Evolutionary conservation across 2,329 filamentous ascomycete species (phyloP), one percentile per base, ranked within the genome.

Genomic region (Tricladium varicosporioides): DNA sequence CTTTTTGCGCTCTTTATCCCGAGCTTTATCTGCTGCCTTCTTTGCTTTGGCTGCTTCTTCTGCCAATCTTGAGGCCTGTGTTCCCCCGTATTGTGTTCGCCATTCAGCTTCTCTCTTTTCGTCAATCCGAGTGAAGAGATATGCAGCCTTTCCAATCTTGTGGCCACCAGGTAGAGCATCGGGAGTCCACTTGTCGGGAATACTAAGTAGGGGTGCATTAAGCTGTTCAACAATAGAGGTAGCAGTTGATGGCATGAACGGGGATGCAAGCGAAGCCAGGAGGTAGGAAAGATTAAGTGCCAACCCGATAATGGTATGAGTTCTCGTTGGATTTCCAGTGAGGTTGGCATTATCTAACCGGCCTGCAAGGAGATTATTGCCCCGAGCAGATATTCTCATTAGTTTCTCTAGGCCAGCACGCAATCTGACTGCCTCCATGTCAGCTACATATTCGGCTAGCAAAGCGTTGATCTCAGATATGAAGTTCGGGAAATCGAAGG

Each of bases 241-340:
- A 2, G 88, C 80, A 8, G 88, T 92, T n/a, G 81, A 81, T 43
- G 91, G 92, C 80, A 97, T 90, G 75, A 93, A 97, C 0, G 92
- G 92, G 52, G 85, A 84, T 56, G 92, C 82, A 45, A 96, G 76
- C 53, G 84, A 86, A 18, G 92, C 89, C 48, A 96, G 80, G 32
- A 97, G 85, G 69, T 93, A 85, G 53, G 93, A 85, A 62, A 92
- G 83, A 75, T 95, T 95, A 59, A 96, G 78, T 1, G 88, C 90
- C n/a, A 92, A 78, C 54, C 90, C 88, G 53, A 96, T 82, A 43
- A 76, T 72, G 10, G 71, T 70, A 43, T 73, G 67, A 13, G 72
- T 73, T 54, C 73, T 66, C 43, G 69, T 69, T 5, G 75, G 73
- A 50, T 70, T 62, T 19, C 70, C 68, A 4, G 67, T 65, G 15